Base-by-base conservation (phyloP, 2,329 filamentous ascomycete species). In the Hypoxylon rubiginosum region DNA sequence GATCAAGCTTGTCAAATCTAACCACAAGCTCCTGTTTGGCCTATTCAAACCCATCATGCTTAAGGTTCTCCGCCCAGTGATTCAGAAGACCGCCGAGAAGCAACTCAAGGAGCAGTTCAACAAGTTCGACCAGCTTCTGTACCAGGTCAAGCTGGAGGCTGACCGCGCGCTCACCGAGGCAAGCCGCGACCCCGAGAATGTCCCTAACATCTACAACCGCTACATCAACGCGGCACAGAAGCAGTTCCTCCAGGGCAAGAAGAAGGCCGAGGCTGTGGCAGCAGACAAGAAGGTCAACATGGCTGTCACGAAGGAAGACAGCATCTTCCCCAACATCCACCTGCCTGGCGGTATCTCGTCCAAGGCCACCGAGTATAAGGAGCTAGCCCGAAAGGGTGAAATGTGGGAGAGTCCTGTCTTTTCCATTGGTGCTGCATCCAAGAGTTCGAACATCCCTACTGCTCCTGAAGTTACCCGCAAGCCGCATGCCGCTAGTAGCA, bases 321-420 rank as follows among this genome's bases (percentile, higher is more conserved):
- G 92, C 70, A 93, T 88, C 70, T 97, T 99, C 90, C 91, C 93
- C 75, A 84, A 95, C 77, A 90, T 99, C 76, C 86, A 90, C 62
- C 85, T 99, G 5, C 94, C 94, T 26, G 92, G 92, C 32, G 94
- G 94, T 59, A 95, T 97, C 78, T 96, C 92, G 72, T 90, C 89
- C 82, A 97, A 97, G 88, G 94, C 95, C 9, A 97, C 93, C 24
- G 93, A 97, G 80, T 98, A 97, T 86, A 93, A 90, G 82, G 89
- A 97, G 21, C 86, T 97, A 62, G 93, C 95, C 8, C 85, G 84
- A 71, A 93, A 96, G 88, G 96, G 96, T 56, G 92, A 97, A 60
- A 91, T 90, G 79, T 99, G 96, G 96, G 91, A 97, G 84, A 97
- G 92, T 66, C 93, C 95, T 9, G 89, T 99, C 75, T 99, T 99